Percentiles rank a stretch among this genome's conserved stretches.
Evolutionary conservation across 495 filamentous ascomycete genomes (phyloP).

Genomic region (Saxispiralis lemnorum): DNA sequence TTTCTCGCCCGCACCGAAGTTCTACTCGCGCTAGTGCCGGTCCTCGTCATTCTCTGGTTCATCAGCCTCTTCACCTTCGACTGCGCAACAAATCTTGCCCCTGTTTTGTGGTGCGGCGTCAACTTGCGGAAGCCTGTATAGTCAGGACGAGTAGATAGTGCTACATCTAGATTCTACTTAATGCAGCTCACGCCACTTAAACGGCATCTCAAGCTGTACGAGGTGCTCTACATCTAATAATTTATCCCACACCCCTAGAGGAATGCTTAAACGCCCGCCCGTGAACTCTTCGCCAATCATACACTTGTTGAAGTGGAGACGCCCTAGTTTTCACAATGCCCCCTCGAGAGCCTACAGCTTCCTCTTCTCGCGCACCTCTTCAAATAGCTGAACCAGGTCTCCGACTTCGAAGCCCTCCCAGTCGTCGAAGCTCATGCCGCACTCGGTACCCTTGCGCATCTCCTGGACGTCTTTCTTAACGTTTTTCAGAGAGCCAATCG

Average conservation of each 20-base stretch:
- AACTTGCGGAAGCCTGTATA: conserved; percentile 23
- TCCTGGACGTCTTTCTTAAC: conserved; percentile 78
- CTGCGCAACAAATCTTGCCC: conserved; percentile 33
- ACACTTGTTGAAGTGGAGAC: no score
- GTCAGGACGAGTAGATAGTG: not conserved
- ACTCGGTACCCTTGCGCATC: conserved; percentile 82
- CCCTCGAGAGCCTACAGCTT: conserved; percentile 29
- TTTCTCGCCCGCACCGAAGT: conserved; percentile 60
- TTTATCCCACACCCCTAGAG: no score
- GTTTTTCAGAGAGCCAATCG: conserved; percentile 65
- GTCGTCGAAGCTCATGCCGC: conserved; percentile 67
- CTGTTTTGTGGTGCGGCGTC: conserved; percentile 30
- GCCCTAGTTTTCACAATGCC: no score
- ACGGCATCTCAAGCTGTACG: no score
- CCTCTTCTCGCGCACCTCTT: conserved; percentile 59
- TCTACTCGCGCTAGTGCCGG: conserved; percentile 43
- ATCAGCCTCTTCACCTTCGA: conserved; percentile 43
- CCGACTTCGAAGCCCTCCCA: conserved; percentile 66
- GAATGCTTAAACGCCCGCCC: no score
- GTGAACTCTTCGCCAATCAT: no score
- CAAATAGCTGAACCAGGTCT: conserved; percentile 74
- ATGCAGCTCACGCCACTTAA: no score
- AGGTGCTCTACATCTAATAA: no score
- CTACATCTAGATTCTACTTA: no score
- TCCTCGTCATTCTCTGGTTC: conserved; percentile 45